A percentile compares a stretch with the other conserved stretches of the same genome.
phyloP scores from a whole-genome alignment of 805 yeast species.

The Starmerella tilneyi region DNA sequence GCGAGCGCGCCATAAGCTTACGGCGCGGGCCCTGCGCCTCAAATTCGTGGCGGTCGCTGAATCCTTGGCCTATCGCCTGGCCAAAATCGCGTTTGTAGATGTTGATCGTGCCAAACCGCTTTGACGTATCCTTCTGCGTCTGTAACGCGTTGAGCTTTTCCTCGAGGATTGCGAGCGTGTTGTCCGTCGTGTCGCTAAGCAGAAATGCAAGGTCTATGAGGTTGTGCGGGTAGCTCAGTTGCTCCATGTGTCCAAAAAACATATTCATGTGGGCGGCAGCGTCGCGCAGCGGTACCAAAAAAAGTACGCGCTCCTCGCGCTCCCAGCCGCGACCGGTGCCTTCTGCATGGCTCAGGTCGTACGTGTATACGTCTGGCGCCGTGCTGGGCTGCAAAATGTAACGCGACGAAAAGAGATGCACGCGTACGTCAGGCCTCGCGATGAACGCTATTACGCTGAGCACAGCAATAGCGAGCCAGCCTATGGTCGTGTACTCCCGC shows the following conservation, averaged over 20 bases:
- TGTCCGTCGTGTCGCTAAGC: slow-evolving; percentile 83
- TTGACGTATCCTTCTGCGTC: slow-evolving; percentile 46
- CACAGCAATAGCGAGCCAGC: slow-evolving; percentile 3
- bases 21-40: slow-evolving; percentile 95
- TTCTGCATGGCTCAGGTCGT: slow-evolving; percentile 56
- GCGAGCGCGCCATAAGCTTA: slow-evolving; percentile 89
- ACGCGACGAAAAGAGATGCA: slow-evolving; percentile 12
- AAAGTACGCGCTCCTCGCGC: slow-evolving; percentile 62
- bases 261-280: slow-evolving; percentile 83
- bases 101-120: slow-evolving; percentile 67
- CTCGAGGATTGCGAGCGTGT: slow-evolving; percentile 59
- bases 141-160: slow-evolving; percentile 53
- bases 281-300: slow-evolving; percentile 84
- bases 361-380: slow-evolving; percentile 44
- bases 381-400: slow-evolving; percentile 13
- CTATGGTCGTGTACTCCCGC: slow-evolving; percentile 1
- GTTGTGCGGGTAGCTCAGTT: slow-evolving; percentile 78
- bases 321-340: slow-evolving; percentile 74
- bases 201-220: slow-evolving; percentile 73
- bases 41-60: slow-evolving; percentile 90
- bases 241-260: slow-evolving; percentile 73
- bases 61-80: slow-evolving; percentile 86
- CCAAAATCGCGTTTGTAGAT: slow-evolving; percentile 89
- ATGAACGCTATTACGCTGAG: slow-evolving; percentile 15
- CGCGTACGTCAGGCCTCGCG: slow-evolving; percentile 14